phyloP scores from a whole-genome alignment of 768 basidiomycete genomes.

The Leccinum boreale region DNA sequence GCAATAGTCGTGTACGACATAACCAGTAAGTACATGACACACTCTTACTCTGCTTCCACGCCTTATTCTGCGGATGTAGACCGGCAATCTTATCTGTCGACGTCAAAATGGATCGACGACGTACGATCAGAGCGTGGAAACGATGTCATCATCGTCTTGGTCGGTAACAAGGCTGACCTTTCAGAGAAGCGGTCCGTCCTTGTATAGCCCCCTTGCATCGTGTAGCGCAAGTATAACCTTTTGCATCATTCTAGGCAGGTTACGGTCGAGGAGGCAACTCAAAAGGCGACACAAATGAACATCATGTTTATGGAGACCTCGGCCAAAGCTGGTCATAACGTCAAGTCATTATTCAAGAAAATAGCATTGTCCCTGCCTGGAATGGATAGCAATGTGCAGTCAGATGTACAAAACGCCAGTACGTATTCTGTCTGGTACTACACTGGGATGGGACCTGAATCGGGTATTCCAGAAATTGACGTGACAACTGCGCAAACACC shows the following conservation, averaged over 20 bases:
- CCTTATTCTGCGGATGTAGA: constrained; percentile 44
- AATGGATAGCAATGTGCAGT: constrained; percentile 79
- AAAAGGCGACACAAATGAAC: constrained; percentile 82
- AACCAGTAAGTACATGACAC: constrained; percentile 65
- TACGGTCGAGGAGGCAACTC: constrained; percentile 95
- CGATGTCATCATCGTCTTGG: constrained; percentile 97
- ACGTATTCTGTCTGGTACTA: constrained; percentile 10
- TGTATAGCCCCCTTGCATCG: neutral
- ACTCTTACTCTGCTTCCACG: constrained; percentile 1
- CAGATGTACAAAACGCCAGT: constrained; percentile 53
- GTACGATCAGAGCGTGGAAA: constrained; percentile 95
- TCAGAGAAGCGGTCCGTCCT: constrained; percentile 89
- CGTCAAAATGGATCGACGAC: constrained; percentile 99
- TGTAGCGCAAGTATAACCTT: constrained; percentile 3
- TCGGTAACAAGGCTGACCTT: constrained; percentile 98
- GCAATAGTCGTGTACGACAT: constrained; percentile 99
- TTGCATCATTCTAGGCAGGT: constrained; percentile 71
- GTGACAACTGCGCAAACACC: constrained; percentile 69
- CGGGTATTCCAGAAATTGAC: constrained; percentile 70
- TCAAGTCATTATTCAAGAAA: constrained; percentile 98
- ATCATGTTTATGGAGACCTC: constrained; percentile 99
- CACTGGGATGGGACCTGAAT: constrained; percentile 4
- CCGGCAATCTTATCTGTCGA: constrained; percentile 97
- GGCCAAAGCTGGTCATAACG: constrained; percentile 98
- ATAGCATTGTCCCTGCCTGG: constrained; percentile 98